Base-by-base conservation (phyloP, 2,329 filamentous ascomycete genomes). In the Colletotrichum agaves region DNA sequence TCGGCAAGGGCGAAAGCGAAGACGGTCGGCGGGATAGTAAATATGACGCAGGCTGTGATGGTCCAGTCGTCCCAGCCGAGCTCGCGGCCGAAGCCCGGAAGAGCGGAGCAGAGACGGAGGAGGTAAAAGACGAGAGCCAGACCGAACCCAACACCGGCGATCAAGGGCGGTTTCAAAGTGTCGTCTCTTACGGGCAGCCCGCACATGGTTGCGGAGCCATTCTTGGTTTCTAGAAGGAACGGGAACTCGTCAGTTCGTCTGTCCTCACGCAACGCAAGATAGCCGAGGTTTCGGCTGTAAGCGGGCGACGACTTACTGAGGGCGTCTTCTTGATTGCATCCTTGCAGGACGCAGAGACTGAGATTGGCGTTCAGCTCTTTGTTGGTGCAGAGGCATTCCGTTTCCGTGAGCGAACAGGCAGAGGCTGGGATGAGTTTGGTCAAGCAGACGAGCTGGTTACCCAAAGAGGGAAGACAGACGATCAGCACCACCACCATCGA, bases 61-160 rank as follows among this genome's bases (percentile, higher is more conserved):
- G 63, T 56, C 39, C 78, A 81, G 69, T 83, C 81, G 52, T 83
- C 80, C 11, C 75, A 21, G 21, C 75, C 74, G 73, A 76, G 77
- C 11, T 68, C 62, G 37, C 73, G 71, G 1, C 72, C 63, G 11
- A 72, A 72, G 12, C 74, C 61, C 49, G 67, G 58, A 2, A 78
- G 35, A 8, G 75, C 72, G 13, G 76, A 72, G 31, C 71, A 23
- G 31, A 75, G 73, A 23, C 75, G 72, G 19, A 77, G 65, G n/a
- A 70, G 53, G 53, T 76, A 77, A 17, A 74, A 74, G 3, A 74
- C 6, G 0, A 77, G 41, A 7, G 75, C 76, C 7, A 77, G 44
- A 2, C 65, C 69, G 17, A 73, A 73, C 11, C 77, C 77, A 2
- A 72, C 67, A 19, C 75, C 57, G 3, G 72, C 74, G 15, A 75